Base-by-base conservation (phyloP, 169 alveolate species). In the Cryptosporidium tyzzeri region DNA sequence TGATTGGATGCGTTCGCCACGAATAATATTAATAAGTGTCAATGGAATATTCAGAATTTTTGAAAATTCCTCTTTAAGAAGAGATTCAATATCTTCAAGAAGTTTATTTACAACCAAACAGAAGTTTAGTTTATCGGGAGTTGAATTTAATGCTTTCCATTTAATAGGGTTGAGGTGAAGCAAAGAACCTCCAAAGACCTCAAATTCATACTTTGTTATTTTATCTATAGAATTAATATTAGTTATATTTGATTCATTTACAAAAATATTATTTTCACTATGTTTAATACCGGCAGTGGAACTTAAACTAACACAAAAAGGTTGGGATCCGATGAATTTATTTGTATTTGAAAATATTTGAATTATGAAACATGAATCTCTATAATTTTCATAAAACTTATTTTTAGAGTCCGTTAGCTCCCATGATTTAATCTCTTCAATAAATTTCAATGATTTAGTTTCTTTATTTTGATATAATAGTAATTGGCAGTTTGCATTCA, bases 101-200 rank as follows among this genome's bases (percentile, higher is more conserved):
- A 9, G 9, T 7, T 18, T 16, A 2, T 21, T 14, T 10, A 59
- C 39, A 4, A 35, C 65, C 12, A 65, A 69, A 62, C 75, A 80
- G 65, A 80, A 80, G 23, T 18, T 65, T 23, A 80, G 89, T 62
- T 48, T 62, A 23, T 50, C 45, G n/a, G 89, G 89, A 21, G 41
- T 26, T 37, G 59, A 44, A 59, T 65, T 65, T 26, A 62, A 18
- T 26, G 62, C 33, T 62, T 62, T 65, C 89, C 89, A 80, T 62
- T 80, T 65, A n/a, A 80, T 21, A 44, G 89, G 73, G 26, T 41
- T 62, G 9, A 80, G 89, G 62, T 80, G 75, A 48, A 80, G 26
- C 7, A 31, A 41, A 9, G 89, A 80, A 21, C 89, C 89, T 16
- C 35, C 26, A 39, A 62, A 41, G 10, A 80, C 89, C 23, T 80